These are phyloP conservation scores for Myxozyma monticola DNA, from an alignment of 805 yeast genomes.

Conservation along the genomic window DNA sequence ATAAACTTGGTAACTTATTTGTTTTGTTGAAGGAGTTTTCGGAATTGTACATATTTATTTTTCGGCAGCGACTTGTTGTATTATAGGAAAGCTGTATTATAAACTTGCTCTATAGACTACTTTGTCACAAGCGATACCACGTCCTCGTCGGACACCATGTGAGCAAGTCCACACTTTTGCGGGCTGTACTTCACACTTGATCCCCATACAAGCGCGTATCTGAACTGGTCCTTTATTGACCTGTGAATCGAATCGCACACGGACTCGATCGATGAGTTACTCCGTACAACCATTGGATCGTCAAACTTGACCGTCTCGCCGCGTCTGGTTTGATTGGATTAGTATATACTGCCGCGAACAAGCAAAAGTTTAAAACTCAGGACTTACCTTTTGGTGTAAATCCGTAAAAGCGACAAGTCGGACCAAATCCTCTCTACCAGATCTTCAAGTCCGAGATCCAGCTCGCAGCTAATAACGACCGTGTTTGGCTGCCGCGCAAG, in stretches of 20 bases:
- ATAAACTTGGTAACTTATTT: no score
- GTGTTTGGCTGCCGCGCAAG: constrained; percentile 92
- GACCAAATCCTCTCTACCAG: constrained; percentile 93
- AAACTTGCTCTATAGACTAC: no score
- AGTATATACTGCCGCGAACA: background rate
- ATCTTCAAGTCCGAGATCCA: constrained; percentile 82
- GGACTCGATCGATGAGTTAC: constrained; percentile 73
- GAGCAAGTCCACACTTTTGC: constrained; percentile 90
- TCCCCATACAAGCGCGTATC: constrained; percentile 97
- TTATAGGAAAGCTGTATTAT: no score
- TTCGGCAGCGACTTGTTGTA: no score
- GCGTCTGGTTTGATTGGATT: constrained; percentile 56
- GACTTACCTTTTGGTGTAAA: constrained; percentile 66
- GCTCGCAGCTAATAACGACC: constrained; percentile 88
- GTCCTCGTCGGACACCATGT: constrained; percentile 85
- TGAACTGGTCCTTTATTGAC: constrained; percentile 87
- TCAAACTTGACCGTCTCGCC: constrained; percentile 77
- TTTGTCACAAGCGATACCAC: constrained; percentile 89
- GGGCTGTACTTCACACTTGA: constrained; percentile 93
- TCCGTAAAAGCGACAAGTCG: constrained; percentile 71
- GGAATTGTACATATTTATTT: no score
- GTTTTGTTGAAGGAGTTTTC: no score
- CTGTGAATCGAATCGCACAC: constrained; percentile 91
- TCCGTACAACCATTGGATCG: constrained; percentile 90
- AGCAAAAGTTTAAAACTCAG: background rate